Conservation (phyloP, 2,329 filamentous ascomycete species). For the Hymenoscyphus scutula region DNA sequence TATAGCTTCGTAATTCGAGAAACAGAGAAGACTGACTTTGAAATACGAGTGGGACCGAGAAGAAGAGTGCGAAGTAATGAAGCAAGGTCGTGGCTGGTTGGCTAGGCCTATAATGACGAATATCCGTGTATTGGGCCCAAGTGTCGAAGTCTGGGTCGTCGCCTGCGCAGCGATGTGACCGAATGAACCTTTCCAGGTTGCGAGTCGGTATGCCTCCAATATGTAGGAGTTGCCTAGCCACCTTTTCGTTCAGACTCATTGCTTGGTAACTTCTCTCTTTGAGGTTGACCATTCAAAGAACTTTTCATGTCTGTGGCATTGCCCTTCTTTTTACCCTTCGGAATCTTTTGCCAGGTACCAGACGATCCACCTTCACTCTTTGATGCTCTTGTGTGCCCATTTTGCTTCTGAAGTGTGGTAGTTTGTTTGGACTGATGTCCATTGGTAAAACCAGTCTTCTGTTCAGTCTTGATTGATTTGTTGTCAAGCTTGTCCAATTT, state of each 20-base stretch:
- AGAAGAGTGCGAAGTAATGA: conserved; percentile 2
- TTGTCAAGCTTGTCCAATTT: background rate
- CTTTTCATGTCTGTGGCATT: conserved; percentile 45
- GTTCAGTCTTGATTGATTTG: background rate
- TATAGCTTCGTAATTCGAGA: background rate
- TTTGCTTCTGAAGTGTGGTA: conserved; percentile 39
- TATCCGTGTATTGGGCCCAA: background rate
- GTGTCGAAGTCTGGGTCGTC: background rate
- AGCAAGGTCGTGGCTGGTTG: background rate
- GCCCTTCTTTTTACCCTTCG: conserved; percentile 54
- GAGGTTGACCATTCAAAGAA: conserved; percentile 41
- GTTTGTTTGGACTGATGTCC: conserved; percentile 32
- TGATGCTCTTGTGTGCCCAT: conserved; percentile 52
- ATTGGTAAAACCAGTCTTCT: conserved; percentile 37
- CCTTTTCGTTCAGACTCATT: conserved; percentile 62
- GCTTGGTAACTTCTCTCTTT: conserved; percentile 55
- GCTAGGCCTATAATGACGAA: background rate
- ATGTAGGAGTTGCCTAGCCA: conserved; percentile 42
- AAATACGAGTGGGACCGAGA: background rate
- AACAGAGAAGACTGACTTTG: conserved; percentile 4
- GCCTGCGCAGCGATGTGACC: background rate
- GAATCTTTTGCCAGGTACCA: conserved; percentile 58
- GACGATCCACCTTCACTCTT: conserved; percentile 52
- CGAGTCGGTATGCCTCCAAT: background rate
- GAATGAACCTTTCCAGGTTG: background rate